Conservation (phyloP, 2,329 filamentous ascomycete species). For the Pseudopithomyces maydicus region DNA sequence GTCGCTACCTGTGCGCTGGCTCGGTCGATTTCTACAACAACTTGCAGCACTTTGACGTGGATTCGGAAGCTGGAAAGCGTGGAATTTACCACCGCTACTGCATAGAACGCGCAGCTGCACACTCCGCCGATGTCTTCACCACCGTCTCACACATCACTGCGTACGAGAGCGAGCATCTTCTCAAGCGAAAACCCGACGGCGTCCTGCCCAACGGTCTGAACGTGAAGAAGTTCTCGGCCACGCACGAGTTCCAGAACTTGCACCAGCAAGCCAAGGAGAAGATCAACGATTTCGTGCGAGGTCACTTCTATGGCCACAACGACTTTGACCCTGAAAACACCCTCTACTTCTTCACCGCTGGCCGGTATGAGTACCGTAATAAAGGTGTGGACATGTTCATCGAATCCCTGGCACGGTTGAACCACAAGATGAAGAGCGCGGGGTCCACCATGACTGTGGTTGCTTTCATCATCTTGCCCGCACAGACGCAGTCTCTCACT, state of each 20-base stretch:
- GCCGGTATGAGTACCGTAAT: conserved; percentile 96
- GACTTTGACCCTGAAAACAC: conserved; percentile 97
- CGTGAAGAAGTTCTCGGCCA: conserved; percentile 96
- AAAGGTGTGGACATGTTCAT: conserved; percentile 99
- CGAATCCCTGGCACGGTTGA: conserved; percentile 90
- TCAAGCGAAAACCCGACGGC: conserved; percentile 97
- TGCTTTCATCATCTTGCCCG: conserved; percentile 98
- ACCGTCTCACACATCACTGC: conserved; percentile 98
- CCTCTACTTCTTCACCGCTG: conserved; percentile 95
- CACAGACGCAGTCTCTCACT: conserved; percentile 91
- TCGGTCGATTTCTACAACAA: conserved; percentile 99
- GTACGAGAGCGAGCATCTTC: conserved; percentile 94
- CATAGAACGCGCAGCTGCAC: conserved; percentile 91
- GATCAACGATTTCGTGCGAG: conserved; percentile 96
- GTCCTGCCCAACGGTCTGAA: conserved; percentile 96
- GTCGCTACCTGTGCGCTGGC: conserved; percentile 93
- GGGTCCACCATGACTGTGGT: conserved; percentile 94
- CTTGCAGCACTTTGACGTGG: conserved; percentile 93
- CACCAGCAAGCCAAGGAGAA: conserved; percentile 97
- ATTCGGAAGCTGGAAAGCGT: conserved; percentile 94
- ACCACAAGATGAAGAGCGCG: conserved; percentile 83
- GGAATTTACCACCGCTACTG: conserved; percentile 99
- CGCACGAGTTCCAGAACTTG: conserved; percentile 98
- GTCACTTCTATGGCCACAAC: conserved; percentile 98
- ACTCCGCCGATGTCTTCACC: conserved; percentile 94